These are phyloP conservation scores for Irpex rosettiformis DNA, from an alignment of 1,284 basidiomycete genomes.

Conservation along the genomic window DNA sequence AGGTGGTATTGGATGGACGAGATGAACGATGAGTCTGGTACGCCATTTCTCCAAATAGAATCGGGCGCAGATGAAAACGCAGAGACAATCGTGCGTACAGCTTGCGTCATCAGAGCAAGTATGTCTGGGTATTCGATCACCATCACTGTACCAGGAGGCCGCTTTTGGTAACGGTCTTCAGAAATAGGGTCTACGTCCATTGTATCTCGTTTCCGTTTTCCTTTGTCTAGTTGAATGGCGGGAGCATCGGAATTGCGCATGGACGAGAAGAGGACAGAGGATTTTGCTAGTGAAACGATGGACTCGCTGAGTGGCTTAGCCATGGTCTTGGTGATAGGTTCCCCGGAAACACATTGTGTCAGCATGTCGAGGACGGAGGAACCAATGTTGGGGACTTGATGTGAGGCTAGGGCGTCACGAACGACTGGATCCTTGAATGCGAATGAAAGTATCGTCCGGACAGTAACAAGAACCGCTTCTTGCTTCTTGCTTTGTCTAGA, in stretches of 20 bases:
- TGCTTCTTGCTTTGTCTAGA: slow-evolving; percentile 32
- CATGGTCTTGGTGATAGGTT: slow-evolving; percentile 45
- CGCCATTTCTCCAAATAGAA: slow-evolving; percentile 19
- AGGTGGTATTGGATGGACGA: slow-evolving; percentile 63
- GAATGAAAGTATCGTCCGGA: slow-evolving; percentile 56
- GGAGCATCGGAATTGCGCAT: slow-evolving; percentile 59
- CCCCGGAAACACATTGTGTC: slow-evolving; percentile 42
- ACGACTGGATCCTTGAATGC: slow-evolving; percentile 54
- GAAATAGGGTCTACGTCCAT: slow-evolving; percentile 37
- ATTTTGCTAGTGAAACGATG: slow-evolving; percentile 59
- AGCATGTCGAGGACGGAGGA: slow-evolving; percentile 54
- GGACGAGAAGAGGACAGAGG: slow-evolving; percentile 58
- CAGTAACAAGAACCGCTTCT: slow-evolving; percentile 55
- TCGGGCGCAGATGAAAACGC: slow-evolving; percentile 27
- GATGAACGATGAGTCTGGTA: slow-evolving; percentile 52
- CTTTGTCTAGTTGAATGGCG: slow-evolving; percentile 50
- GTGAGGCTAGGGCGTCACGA: slow-evolving; percentile 44
- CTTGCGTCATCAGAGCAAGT: slow-evolving; percentile 50
- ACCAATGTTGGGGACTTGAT: slow-evolving; percentile 44
- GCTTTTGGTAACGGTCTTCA: slow-evolving; percentile 35
- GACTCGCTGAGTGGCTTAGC: slow-evolving; percentile 55
- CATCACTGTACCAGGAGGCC: slow-evolving; percentile 17
- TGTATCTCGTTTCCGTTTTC: slow-evolving; percentile 66
- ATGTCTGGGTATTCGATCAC: slow-evolving; percentile 34
- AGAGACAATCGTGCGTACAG: slow-evolving; percentile 46